Base-by-base conservation (phyloP, 2,329 filamentous ascomycete species). In the Parascedosporium putredinis region DNA sequence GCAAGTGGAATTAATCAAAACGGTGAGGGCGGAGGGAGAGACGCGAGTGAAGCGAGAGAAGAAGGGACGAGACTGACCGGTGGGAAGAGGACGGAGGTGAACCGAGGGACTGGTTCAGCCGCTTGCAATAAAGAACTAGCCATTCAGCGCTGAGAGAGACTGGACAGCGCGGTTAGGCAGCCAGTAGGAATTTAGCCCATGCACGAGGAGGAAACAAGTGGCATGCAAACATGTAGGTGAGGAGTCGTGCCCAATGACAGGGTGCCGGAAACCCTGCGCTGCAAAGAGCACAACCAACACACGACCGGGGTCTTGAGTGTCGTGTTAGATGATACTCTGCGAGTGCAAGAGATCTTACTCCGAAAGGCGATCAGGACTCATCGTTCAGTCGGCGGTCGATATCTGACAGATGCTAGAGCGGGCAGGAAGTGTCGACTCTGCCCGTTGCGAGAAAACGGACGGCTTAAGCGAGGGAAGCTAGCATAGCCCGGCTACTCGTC, bases 151-250 rank as follows among this genome's bases (percentile, higher is more conserved):
- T 14, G 14, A 16, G 9, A 40, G 36, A 20, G 16, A 18, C n/a
- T 16, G 36, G 16, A 18, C 36, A 40, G 36, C 36, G 36, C 36
- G 36, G 36, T 40, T 40, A 40, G 36, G 20, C 36, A 18, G 3
- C 36, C 36, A 40, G 36, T 40, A 40, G 36, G 36, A 40, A 40
- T 40, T 40, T 40, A 40, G 36, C 36, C 36, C 36, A 40, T 40
- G 36, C 36, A 40, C 20, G 36, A 8, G 14, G 16, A 40, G 36
- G 36, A 40, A 40, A 40, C 36, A 40, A 18, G 2, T 16, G 36
- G 20, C 20, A 40, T 40, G 36, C 36, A 40, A 40, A 16, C 36
- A 40, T 18, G 20, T 16, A 14, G 14, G 36, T 40, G 36, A 40
- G 36, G 36, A 40, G 36, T 40, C 36, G 36, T 18, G 36, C 8